Evolutionary conservation across 257 asterid genomes (phyloP).

Genomic region (Jaltomata sinuosa): DNA sequence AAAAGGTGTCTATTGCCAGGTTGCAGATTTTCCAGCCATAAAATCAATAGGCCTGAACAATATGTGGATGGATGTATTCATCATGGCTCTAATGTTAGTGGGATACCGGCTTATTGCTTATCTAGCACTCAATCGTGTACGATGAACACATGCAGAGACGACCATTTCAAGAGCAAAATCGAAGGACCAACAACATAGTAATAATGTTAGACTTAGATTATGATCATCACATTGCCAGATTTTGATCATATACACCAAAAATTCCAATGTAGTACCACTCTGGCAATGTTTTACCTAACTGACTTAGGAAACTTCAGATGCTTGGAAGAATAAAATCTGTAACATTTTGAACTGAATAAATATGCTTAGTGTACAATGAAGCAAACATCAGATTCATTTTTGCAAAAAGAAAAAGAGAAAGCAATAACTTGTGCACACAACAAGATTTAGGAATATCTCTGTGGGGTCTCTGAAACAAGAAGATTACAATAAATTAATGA

Average conservation of each 20-base stretch:
- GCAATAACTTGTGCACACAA: conserved; percentile 12
- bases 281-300: conserved; percentile 30
- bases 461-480: conserved; percentile 28
- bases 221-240: conserved; percentile 9
- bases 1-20: conserved; percentile 60
- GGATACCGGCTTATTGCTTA: conserved; percentile 79
- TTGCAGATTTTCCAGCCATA: conserved; percentile 71
- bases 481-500: conserved; percentile 19
- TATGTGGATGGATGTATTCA: conserved; percentile 56
- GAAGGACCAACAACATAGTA: neutral
- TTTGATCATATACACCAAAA: conserved; percentile 30
- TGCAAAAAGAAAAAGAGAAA: neutral
- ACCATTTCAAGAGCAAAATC: neutral
- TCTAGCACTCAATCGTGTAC: conserved; percentile 66
- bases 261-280: conserved; percentile 20
- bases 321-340: conserved; percentile 7
- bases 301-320: conserved; percentile 2
- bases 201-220: conserved; percentile 8
- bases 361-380: conserved; percentile 3
- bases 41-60: conserved; percentile 66
- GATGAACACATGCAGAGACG: conserved; percentile 18
- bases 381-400: neutral
- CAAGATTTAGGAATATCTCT: conserved; percentile 15
- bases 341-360: conserved; percentile 1
- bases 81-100: conserved; percentile 76